These are phyloP conservation scores for Boletus rubroflammeus DNA, from an alignment of 768 basidiomycete species.

Conservation along the genomic window DNA sequence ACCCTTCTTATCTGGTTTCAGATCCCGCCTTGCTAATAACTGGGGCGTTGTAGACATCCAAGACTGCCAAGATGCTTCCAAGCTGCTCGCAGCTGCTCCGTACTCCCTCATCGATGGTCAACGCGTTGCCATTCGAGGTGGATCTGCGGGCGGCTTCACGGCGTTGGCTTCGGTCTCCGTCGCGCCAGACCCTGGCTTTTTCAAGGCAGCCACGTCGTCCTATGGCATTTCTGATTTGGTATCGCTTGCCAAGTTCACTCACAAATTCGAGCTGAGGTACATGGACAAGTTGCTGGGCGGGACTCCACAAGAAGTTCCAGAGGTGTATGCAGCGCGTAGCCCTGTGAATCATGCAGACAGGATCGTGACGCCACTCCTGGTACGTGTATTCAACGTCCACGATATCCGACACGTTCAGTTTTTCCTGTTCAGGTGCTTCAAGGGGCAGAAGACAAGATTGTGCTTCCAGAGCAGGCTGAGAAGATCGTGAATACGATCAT, in stretches of 20 bases:
- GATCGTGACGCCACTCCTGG: constrained; percentile 62
- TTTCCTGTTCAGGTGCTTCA: constrained; percentile 55
- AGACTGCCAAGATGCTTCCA: constrained; percentile 58
- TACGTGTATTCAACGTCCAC: constrained; percentile 27
- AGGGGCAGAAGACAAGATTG: constrained; percentile 58
- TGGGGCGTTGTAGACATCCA: constrained; percentile 77
- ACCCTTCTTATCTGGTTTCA: constrained; percentile 18
- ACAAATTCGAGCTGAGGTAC: constrained; percentile 68
- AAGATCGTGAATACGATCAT: constrained; percentile 29
- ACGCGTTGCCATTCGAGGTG: constrained; percentile 67
- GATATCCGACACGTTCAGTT: constrained; percentile 1
- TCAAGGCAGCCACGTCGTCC: constrained; percentile 60
- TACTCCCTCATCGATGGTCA: constrained; percentile 57
- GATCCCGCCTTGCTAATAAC: constrained; percentile 49
- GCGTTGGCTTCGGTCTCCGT: constrained; percentile 47
- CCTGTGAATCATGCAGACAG: constrained; percentile 59
- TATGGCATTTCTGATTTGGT: constrained; percentile 69
- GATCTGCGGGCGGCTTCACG: constrained; percentile 73
- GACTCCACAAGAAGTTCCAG: constrained; percentile 45
- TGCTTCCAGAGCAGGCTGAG: constrained; percentile 61
- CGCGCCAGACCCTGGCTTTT: constrained; percentile 39
- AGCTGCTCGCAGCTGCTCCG: constrained; percentile 41
- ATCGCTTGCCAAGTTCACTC: constrained; percentile 56
- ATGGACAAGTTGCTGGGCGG: constrained; percentile 64
- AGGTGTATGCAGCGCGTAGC: constrained; percentile 57